These are phyloP conservation scores for Penicillium sp. DNA, from an alignment of 2,329 filamentous ascomycete species.

Conservation along the genomic window DNA sequence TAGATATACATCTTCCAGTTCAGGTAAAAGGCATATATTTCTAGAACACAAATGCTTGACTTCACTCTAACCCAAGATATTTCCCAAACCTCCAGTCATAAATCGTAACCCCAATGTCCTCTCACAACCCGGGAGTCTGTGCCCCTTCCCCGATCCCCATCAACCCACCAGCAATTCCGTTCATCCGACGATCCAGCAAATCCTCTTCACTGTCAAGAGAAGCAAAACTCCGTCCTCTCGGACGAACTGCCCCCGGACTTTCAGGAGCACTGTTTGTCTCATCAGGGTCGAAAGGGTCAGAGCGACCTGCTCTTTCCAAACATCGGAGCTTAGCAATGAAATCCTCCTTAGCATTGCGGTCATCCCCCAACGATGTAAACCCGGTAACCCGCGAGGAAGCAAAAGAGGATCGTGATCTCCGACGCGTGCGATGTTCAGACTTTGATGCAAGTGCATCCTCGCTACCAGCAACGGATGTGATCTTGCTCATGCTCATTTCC, in stretches of 20 bases:
- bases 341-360: conserved; percentile 10
- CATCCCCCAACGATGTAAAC: conserved; percentile 13
- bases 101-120: not conserved
- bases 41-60: not conserved
- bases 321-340: conserved; percentile 24
- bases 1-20: not conserved
- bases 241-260: conserved; percentile 22
- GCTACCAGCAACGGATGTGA: conserved; percentile 14
- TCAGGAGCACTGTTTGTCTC: conserved; percentile 22
- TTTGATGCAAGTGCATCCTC: conserved; percentile 8
- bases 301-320: conserved; percentile 15
- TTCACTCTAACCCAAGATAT: not conserved
- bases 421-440: conserved; percentile 9
- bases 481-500: conserved; percentile 67
- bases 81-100: conserved; percentile 1
- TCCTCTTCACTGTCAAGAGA: conserved; percentile 59
- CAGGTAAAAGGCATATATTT: not conserved
- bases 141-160: conserved; percentile 47
- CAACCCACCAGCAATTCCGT: conserved; percentile 54
- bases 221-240: conserved; percentile 48
- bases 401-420: conserved; percentile 22
- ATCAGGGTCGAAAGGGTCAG: conserved; percentile 14
- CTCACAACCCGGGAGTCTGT: conserved; percentile 33
- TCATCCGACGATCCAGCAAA: conserved; percentile 56
- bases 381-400: conserved; percentile 17